These are phyloP conservation scores for Citrus australasica DNA, from an alignment of 345 rosid species.

Conservation along the genomic window DNA sequence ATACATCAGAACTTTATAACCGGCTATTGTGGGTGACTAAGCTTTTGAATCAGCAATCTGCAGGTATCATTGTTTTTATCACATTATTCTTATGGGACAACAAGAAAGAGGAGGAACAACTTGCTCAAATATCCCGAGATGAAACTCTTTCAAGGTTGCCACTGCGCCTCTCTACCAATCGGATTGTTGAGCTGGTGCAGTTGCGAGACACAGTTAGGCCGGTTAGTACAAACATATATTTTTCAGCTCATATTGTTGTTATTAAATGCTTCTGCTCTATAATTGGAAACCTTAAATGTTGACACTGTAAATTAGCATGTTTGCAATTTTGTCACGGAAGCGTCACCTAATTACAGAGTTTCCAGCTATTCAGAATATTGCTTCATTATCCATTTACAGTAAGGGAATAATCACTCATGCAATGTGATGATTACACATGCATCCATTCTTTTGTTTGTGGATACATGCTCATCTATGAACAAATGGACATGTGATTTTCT, in stretches of 20 bases:
- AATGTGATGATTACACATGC: background rate
- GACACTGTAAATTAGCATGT: background rate
- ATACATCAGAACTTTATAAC: background rate
- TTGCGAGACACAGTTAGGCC: conserved; percentile 91
- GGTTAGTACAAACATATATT: conserved; percentile 41
- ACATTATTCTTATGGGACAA: conserved; percentile 85
- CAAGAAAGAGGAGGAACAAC: conserved; percentile 95
- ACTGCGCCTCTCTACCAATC: conserved; percentile 81
- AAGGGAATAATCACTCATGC: background rate
- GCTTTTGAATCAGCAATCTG: conserved; percentile 59
- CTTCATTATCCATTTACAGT: background rate
- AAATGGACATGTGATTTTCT: background rate
- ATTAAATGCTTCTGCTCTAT: background rate
- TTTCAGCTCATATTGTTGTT: background rate
- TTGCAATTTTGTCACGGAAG: background rate
- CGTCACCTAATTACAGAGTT: background rate
- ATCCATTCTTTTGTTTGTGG: background rate
- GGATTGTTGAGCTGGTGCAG: conserved; percentile 93
- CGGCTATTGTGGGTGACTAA: conserved; percentile 49
- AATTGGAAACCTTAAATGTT: conserved; percentile 4
- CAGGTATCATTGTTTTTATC: conserved; percentile 82
- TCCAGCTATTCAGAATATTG: background rate
- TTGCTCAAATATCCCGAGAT: conserved; percentile 79
- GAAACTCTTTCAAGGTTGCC: conserved; percentile 95
- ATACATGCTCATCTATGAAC: background rate